phyloP scores from a whole-genome alignment of 2,329 filamentous ascomycete species.

The Venturia effusa region DNA sequence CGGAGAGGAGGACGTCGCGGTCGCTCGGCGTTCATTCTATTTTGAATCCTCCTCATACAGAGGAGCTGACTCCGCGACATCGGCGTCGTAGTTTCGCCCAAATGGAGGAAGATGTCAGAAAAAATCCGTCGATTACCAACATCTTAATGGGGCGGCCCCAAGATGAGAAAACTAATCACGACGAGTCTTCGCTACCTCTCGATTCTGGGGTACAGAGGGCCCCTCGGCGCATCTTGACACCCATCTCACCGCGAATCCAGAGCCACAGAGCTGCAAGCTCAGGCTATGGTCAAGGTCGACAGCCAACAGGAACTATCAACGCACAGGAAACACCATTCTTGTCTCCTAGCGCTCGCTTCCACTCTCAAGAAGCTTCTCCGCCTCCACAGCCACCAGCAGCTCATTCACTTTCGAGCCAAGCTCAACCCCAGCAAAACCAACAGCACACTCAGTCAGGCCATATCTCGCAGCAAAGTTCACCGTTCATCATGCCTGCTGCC shows the following conservation, averaged over 20 bases:
- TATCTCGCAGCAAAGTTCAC: slow-evolving; percentile 1
- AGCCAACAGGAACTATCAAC: slow-evolving; percentile 35
- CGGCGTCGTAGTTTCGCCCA: slow-evolving; percentile 33
- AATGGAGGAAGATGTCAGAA: slow-evolving; percentile 22
- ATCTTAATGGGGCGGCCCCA: slow-evolving; percentile 1
- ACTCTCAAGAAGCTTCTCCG: slow-evolving; percentile 31
- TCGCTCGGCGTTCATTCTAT: slow-evolving; percentile 35
- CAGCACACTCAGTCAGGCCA: background rate
- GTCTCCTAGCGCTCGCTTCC: slow-evolving; percentile 29
- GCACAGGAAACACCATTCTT: slow-evolving; percentile 39
- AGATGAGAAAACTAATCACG: slow-evolving; percentile 16
- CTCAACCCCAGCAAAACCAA: background rate
- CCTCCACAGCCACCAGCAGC: slow-evolving; percentile 15
- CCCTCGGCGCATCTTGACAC: slow-evolving; percentile 43
- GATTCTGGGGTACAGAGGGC: slow-evolving; percentile 18
- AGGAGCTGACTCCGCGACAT: slow-evolving; percentile 21
- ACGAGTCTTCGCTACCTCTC: slow-evolving; percentile 17
- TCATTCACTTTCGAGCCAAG: background rate
- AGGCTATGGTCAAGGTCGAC: slow-evolving; percentile 30
- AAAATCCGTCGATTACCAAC: background rate
- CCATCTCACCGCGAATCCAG: slow-evolving; percentile 40
- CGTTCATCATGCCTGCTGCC: slow-evolving; percentile 5
- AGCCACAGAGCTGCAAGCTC: slow-evolving; percentile 39
- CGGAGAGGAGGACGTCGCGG: slow-evolving; percentile 16
- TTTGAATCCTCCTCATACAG: slow-evolving; percentile 31